Base-by-base conservation (phyloP, 257 asterid genomes). In the Solanum pimpinellifolium region DNA sequence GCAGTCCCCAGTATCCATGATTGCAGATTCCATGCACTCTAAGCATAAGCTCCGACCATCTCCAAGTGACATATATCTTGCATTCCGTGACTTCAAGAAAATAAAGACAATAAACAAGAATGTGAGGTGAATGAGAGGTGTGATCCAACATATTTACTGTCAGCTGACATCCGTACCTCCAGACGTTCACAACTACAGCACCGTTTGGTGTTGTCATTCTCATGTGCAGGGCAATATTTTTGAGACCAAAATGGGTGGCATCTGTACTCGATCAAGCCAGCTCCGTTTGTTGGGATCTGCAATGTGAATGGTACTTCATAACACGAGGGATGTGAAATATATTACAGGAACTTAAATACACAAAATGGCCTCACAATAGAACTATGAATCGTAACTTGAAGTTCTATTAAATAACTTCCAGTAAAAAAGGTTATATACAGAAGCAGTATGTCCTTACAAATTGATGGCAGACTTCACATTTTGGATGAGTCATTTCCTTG, bases 211-310 rank as follows among this genome's bases (percentile, higher is more conserved):
- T 96, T 93, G 86, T 97, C 99, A 31, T 92, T 94, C 92, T 97
- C 99, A 21, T 97, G 98, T 88, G 88, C 89, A 60, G 99, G 99
- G 90, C 99, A 97, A 92, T 97, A 97, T 90, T 95, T 97, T 88
- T 97, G 99, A 89, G 98, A 93, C 99, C 99, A 97, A 90, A 97
- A 95, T 75, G 98, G 99, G 88, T 94, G 98, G 47, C 98, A 97
- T 86, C 98, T 92, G 76, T 94, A 97, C 89, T 97, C 99, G 78
- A 97, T 97, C 89, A 95, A 97, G 83, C 99, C 99, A 85, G 96
- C 91, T 86, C 96, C 94, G 76, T 96, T 97, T 86, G 98, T 95
- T 37, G 98, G 96, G 86, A 97, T 95, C 99, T 97, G 93, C 90
- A 86, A 83, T 27, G 92, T 83, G 66, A 72, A 72, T 33, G 14